Percentiles rank a stretch among this genome's conserved stretches.
phyloP scores from a whole-genome alignment of 768 basidiomycete genomes.

The Suillus tomentosus region DNA sequence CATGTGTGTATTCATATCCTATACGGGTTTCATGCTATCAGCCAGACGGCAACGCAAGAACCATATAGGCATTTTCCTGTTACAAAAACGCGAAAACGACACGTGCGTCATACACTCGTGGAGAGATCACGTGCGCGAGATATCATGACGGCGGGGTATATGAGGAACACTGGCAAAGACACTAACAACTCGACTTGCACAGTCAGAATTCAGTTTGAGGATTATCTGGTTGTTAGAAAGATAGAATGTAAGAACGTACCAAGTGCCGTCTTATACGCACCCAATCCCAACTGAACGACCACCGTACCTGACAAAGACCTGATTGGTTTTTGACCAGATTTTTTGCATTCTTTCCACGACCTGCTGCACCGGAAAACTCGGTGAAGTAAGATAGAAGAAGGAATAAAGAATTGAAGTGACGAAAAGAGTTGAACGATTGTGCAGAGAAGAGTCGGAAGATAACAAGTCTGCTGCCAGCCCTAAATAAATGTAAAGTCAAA shows the following conservation, averaged over 20 bases:
- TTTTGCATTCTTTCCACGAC: background rate
- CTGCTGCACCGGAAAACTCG: background rate
- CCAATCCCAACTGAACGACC: background rate
- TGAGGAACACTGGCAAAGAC: constrained; percentile 1
- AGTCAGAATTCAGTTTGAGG: background rate
- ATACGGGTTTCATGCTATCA: background rate
- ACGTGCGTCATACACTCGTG: background rate
- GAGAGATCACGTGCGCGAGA: constrained; percentile 3
- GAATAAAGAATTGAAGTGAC: constrained; percentile 10
- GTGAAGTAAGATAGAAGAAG: background rate
- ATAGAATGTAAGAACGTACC: background rate
- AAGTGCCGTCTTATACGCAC: background rate
- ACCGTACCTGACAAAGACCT: background rate
- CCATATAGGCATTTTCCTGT: background rate
- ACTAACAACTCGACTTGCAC: background rate
- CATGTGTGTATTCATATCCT: background rate
- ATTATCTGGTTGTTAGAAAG: constrained; percentile 1
- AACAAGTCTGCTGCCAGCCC: constrained; percentile 34
- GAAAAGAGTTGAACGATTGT: constrained; percentile 10
- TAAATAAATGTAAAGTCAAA: constrained; percentile 34
- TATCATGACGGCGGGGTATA: constrained; percentile 6
- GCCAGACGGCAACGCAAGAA: background rate
- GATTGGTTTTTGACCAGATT: background rate
- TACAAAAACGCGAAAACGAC: constrained; percentile 3
- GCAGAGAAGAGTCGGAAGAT: constrained; percentile 19